These are phyloP conservation scores for Psidium friedrichsthalianum DNA, from an alignment of 345 rosid genomes.

Conservation along the genomic window DNA sequence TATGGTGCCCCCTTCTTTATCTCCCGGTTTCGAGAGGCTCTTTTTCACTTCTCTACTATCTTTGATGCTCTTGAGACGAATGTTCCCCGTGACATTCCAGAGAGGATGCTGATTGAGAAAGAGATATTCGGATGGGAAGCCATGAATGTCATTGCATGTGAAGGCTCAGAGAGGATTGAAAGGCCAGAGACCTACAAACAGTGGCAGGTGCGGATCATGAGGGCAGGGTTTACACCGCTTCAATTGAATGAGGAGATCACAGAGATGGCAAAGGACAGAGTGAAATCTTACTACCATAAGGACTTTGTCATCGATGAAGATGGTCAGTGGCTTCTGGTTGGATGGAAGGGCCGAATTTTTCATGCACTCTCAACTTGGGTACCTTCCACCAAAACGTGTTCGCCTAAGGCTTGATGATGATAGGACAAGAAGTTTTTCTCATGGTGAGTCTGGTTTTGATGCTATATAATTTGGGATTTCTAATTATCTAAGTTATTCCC, in stretches of 20 bases:
- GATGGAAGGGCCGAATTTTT: conserved; percentile 49
- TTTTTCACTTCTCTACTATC: conserved; percentile 38
- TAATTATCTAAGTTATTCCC: neutral
- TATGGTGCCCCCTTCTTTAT: conserved; percentile 34
- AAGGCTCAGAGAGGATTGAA: conserved; percentile 43
- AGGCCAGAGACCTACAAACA: conserved; percentile 51
- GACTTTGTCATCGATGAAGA: conserved; percentile 38
- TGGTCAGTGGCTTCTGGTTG: conserved; percentile 39
- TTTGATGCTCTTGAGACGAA: conserved; percentile 40
- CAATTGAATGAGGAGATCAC: conserved; percentile 27
- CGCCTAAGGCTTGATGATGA: neutral
- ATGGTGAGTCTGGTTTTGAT: neutral
- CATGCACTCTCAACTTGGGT: conserved; percentile 36
- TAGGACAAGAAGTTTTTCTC: neutral
- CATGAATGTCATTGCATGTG: conserved; percentile 45
- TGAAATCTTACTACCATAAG: conserved; percentile 23
- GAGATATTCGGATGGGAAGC: conserved; percentile 33
- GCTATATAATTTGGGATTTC: neutral
- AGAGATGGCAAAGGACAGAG: conserved; percentile 24
- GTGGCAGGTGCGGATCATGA: conserved; percentile 27
- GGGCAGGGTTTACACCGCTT: conserved; percentile 37
- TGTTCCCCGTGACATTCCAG: conserved; percentile 32
- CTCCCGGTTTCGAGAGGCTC: conserved; percentile 47
- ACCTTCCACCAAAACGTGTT: conserved; percentile 2
- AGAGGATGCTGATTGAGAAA: conserved; percentile 36